A percentile compares a stretch with the other conserved stretches of the same genome.
phyloP scores from a whole-genome alignment of 176 grass and related monocot genomes.

The Juncus inflexus region DNA sequence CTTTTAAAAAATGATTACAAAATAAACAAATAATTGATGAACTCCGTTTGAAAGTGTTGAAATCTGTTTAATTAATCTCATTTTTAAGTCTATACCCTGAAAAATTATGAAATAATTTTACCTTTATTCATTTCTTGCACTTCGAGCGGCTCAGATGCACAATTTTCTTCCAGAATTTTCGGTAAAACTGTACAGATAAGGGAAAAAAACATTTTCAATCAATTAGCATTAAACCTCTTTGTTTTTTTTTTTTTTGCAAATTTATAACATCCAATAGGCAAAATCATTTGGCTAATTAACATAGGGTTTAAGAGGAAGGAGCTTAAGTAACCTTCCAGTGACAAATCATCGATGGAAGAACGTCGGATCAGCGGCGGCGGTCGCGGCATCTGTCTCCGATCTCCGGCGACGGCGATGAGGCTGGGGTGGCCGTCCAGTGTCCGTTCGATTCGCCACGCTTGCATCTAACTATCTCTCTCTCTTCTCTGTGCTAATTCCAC shows the following conservation, averaged over 20 bases:
- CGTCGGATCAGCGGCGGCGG: not conserved
- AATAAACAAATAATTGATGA: not conserved
- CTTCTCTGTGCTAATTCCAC: not conserved
- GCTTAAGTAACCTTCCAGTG: constrained; percentile 24
- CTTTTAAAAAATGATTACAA: not conserved
- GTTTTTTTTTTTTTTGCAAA: too few relatives aligned
- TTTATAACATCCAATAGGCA: too few relatives aligned
- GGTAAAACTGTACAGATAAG: constrained; percentile 21
- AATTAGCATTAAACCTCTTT: not conserved
- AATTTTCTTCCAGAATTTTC: constrained; percentile 22
- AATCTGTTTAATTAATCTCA: not conserved
- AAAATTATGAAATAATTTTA: not conserved
- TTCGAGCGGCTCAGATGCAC: constrained; percentile 1
- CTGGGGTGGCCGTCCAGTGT: constrained; percentile 23
- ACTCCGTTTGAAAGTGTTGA: not conserved
- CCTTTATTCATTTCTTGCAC: constrained; percentile 4
- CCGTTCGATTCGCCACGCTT: constrained; percentile 32
- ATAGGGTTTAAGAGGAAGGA: not conserved
- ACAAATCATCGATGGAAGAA: constrained; percentile 33
- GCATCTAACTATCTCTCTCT: constrained; percentile 12
- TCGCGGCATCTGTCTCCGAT: not conserved
- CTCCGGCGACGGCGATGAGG: constrained; percentile 14
- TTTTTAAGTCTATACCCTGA: not conserved
- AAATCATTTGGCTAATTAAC: too few relatives aligned
- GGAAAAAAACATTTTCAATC: constrained; percentile 1